A percentile compares a stretch with the other conserved stretches of the same genome.
Evolutionary conservation across 768 basidiomycete genomes (phyloP).

Genomic region (Obba rivulosa): DNA sequence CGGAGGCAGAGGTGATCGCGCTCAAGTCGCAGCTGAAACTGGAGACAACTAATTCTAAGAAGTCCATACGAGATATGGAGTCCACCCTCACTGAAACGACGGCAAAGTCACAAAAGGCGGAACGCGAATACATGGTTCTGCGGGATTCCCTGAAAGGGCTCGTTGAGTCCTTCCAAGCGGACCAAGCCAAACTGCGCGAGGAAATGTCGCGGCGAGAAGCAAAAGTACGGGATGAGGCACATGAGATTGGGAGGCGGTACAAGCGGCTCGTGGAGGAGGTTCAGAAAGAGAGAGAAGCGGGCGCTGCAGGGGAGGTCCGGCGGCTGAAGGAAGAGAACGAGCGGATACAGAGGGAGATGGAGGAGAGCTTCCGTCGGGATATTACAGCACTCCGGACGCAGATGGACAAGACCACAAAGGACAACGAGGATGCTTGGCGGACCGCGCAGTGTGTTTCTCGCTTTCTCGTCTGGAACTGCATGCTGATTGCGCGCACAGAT

Average conservation of each 20-base stretch:
- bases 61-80: slow-evolving; percentile 78
- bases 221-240: slow-evolving; percentile 59
- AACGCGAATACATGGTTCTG: slow-evolving; percentile 77
- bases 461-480: background rate
- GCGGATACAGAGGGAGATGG: slow-evolving; percentile 49
- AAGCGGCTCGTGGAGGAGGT: slow-evolving; percentile 57
- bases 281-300: slow-evolving; percentile 42
- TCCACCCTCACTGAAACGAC: slow-evolving; percentile 66
- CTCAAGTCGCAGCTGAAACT: slow-evolving; percentile 70
- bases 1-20: slow-evolving; percentile 67
- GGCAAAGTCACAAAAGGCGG: slow-evolving; percentile 70
- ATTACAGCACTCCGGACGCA: slow-evolving; percentile 47
- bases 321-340: slow-evolving; percentile 45
- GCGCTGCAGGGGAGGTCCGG: slow-evolving; percentile 44
- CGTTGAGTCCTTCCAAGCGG: slow-evolving; percentile 66
- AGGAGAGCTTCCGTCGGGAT: slow-evolving; percentile 55
- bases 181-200: slow-evolving; percentile 63
- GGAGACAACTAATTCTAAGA: slow-evolving; percentile 69
- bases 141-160: slow-evolving; percentile 73
- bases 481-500: slow-evolving; percentile 29
- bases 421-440: slow-evolving; percentile 51
- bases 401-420: slow-evolving; percentile 47
- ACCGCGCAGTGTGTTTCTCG: slow-evolving; percentile 59
- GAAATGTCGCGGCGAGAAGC: slow-evolving; percentile 77
- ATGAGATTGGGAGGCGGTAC: slow-evolving; percentile 68